A percentile compares a stretch with the other conserved stretches of the same genome.
These are phyloP conservation scores for cucumber (Cucumis sativus) DNA, from an alignment of 306 rosid genomes.

Conservation along the genomic window Cucumber_9930_V3 NC_026657.2:6631501-6632000, in stretches of 20 bases:
- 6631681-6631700: slow-evolving; percentile 32
- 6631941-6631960: too few relatives aligned
- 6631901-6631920: too few relatives aligned
- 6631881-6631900: too few relatives aligned
- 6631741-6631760: neutral
- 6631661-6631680: slow-evolving; percentile 27
- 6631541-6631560: slow-evolving; percentile 31
- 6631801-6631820: neutral
- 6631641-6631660: slow-evolving; percentile 18
- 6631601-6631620: slow-evolving; percentile 32
- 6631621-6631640: slow-evolving; percentile 24
- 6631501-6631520: slow-evolving; percentile 3
- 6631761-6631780: neutral
- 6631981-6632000: too few relatives aligned
- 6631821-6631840: neutral
- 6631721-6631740: neutral
- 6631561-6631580: slow-evolving; percentile 21
- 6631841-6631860: neutral
- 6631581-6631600: slow-evolving; percentile 15
- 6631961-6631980: too few relatives aligned
- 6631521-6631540: slow-evolving; percentile 21
- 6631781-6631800: neutral
- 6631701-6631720: slow-evolving; percentile 16
- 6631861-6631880: too few relatives aligned
- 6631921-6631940: too few relatives aligned